phyloP scores from a whole-genome alignment of 2,329 filamentous ascomycete species.

The Metarhizium robertsii region DNA sequence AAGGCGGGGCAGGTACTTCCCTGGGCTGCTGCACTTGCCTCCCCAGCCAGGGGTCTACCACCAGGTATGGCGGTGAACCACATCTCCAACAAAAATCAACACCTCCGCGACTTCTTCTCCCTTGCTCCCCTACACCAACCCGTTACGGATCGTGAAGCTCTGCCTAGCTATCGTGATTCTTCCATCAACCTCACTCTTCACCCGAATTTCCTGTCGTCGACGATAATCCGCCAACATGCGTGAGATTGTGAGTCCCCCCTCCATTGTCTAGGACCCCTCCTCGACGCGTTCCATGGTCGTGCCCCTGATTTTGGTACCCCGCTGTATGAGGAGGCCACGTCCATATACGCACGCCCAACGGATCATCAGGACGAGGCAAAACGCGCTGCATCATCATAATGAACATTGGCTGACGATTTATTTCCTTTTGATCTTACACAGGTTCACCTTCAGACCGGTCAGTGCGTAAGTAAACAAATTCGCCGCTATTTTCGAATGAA shows the following conservation, averaged over 20 bases:
- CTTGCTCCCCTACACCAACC: slow-evolving; percentile 16
- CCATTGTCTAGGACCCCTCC: slow-evolving; percentile 11
- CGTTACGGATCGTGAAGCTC: slow-evolving; percentile 23
- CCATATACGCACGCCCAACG: neutral
- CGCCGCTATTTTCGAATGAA: neutral
- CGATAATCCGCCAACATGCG: slow-evolving; percentile 44
- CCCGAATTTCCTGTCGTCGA: slow-evolving; percentile 14
- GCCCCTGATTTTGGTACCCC: slow-evolving; percentile 29
- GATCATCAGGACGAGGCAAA: neutral
- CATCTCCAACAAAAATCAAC: slow-evolving; percentile 18
- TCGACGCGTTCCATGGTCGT: slow-evolving; percentile 29
- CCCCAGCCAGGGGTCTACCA: slow-evolving; percentile 7
- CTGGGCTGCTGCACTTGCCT: neutral
- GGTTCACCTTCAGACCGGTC: slow-evolving; percentile 99
- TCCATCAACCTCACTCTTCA: slow-evolving; percentile 8
- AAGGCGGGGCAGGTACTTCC: slow-evolving; percentile 14
- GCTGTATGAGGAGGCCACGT: slow-evolving; percentile 13
- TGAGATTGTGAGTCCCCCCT: slow-evolving; percentile 52
- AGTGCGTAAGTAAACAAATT: slow-evolving; percentile 63
- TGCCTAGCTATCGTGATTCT: slow-evolving; percentile 22
- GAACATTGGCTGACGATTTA: slow-evolving; percentile 38
- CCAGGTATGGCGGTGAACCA: slow-evolving; percentile 17
- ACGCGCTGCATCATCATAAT: slow-evolving; percentile 9
- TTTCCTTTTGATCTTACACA: slow-evolving; percentile 39
- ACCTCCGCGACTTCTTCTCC: slow-evolving; percentile 11